Base-by-base conservation (phyloP, 345 rosid species). In the Sonneratia alba region DNA sequence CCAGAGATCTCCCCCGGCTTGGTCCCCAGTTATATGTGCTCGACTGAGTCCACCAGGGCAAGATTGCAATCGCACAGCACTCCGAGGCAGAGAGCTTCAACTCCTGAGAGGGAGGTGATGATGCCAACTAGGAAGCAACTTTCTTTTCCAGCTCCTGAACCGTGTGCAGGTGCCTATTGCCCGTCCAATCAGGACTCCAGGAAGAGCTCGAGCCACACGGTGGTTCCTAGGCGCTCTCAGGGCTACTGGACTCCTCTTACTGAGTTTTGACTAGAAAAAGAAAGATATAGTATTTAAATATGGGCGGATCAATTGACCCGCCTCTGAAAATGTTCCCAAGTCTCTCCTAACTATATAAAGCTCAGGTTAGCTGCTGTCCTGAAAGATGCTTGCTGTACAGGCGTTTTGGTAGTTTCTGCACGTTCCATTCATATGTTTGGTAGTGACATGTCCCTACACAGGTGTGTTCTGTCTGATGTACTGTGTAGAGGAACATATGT, bases 11-110 rank as follows among this genome's bases (percentile, higher is more conserved):
- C 80, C 71, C 24, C 49, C 40, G 75, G 77, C 32, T 27, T 72
- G 32, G 61, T 67, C 70, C 96, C 98, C 8, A 85, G 81, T 78
- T 92, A 92, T 82, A 92, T 90, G 98, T 86, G 90, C 3, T 82
- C 89, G 47, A 93, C 98, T 2, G 93, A 83, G 68, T 89, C 89
- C 0, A 85, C 95, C 53, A 84, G 73, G 76, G 89, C 93, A 11
- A 77, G 88, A 72, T 6, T 74, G 22, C 79, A 91, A 53, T 90
- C 98, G 47, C 90, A 82, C 51, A 89, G 93, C 76, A 85, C 81
- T 56, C 95, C 98, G 9, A 85, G 82, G 76, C 89, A 85, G 71
- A 84, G 92, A 74, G 76, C 83, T 18, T 79, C 85, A 12, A 83
- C 80, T 36, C 83, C 84, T 1, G 87, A 79, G 70, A 71, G 87